Evolutionary conservation across 495 filamentous ascomycete species (phyloP), one percentile per base, ranked within the genome.

Genomic region (Aspergillus haitiensis): DNA sequence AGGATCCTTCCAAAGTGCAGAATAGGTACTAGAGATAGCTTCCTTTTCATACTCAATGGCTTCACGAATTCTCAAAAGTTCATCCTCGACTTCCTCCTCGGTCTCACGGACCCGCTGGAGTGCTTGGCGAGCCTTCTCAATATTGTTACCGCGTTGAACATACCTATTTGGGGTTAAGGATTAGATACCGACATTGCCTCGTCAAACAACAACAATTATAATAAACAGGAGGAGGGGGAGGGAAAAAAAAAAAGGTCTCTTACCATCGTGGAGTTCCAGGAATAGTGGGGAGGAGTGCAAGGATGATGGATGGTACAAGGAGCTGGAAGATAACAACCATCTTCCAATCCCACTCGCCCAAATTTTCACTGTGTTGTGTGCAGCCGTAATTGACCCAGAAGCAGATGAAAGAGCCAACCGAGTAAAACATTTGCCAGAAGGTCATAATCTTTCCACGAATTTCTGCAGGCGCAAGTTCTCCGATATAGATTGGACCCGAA

Each of bases 391-490:
- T 79, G 52, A 86, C 79, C 82, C 81, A 84, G 75, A 81, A 84
- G 63, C 83, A 84, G 63, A 87, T 83, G 69, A 86, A 86, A 33
- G 80, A 81, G 27, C 83, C 83, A 33, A 86, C 84, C 31, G 76
- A 81, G 72, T 86, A 87, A 70, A 86, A 86, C 72, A 85, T 82
- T 70, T 87, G 83, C 84, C 83, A 87, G 62, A 86, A 84, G n/a
- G 81, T 80, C 84, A 87, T 85, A 64, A 87, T 84, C 61, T 79
- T 79, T 56, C 84, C 84, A 48, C 84, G 81, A 59, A 85, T 85
- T 52, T 85, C 78, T 8, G 79, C 66, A 7, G 82, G 82, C 7
- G 83, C 78, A 16, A 87, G 67, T 56, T 87, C 83, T 50, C 83
- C 83, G 51, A 87, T 87, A 62, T 86, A 87, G 56, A 85, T 83